A percentile compares a stretch with the other conserved stretches of the same genome.
Conservation (phyloP, 768 basidiomycete genomes). For the Rhodotorula graminis region DNA sequence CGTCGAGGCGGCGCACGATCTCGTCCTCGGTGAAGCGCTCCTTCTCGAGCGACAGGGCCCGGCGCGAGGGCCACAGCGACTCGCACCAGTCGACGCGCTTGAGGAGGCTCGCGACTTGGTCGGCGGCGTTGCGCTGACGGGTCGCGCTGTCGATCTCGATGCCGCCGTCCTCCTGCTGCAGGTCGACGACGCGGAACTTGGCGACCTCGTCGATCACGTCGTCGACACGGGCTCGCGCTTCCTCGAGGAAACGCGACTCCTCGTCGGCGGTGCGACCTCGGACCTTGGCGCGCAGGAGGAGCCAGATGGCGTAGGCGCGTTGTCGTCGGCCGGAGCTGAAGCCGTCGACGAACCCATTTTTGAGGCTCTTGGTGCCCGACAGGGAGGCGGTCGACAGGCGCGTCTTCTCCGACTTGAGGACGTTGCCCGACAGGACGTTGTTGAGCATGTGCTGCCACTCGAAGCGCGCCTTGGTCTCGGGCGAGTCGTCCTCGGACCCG, state of each 20-base stretch:
- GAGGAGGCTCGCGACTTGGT: conserved; percentile 40
- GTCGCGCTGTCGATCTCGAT: conserved; percentile 11
- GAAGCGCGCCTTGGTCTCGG: conserved; percentile 57
- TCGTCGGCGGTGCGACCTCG: conserved; percentile 73
- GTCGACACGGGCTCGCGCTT: conserved; percentile 76
- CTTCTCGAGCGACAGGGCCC: conserved; percentile 53
- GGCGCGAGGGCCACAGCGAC: conserved; percentile 40
- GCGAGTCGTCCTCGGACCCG: conserved; percentile 20
- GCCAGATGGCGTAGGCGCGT: conserved; percentile 68
- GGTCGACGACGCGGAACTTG: conserved; percentile 60
- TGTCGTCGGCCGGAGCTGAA: conserved; percentile 40
- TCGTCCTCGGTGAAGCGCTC: conserved; percentile 56
- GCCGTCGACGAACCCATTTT: conserved; percentile 30
- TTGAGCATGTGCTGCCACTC: conserved; percentile 96
- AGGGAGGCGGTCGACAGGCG: conserved; percentile 67
- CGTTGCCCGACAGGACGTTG: conserved; percentile 87
- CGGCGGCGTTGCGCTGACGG: conserved; percentile 32
- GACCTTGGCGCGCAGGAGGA: conserved; percentile 81
- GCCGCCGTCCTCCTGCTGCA: conserved; percentile 15
- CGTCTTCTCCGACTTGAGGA: conserved; percentile 89
- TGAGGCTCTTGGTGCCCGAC: conserved; percentile 66
- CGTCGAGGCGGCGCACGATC: conserved; percentile 73
- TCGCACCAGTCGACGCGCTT: conserved; percentile 41
- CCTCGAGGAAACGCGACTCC: conserved; percentile 74
- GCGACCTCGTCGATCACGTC: conserved; percentile 76